Conservation (phyloP, 805 yeast genomes). For the Huiozyma sinensis region DNA sequence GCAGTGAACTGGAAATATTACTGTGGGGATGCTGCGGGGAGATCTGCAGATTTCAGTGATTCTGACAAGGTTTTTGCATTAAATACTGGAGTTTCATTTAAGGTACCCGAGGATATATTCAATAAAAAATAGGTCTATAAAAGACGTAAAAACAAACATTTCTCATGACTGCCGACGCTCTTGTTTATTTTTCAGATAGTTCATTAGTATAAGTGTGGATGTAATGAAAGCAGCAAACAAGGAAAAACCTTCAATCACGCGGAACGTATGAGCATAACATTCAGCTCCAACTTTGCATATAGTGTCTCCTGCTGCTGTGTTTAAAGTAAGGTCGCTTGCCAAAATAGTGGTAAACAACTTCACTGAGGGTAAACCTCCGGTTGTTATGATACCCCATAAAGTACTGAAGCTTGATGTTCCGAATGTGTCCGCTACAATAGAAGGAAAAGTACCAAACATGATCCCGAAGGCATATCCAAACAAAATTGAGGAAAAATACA, state of each 20-base stretch:
- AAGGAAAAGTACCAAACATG: conserved; percentile 66
- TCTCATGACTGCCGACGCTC: too few species aligned
- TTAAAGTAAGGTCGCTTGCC: conserved; percentile 42
- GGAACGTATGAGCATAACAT: conserved; percentile 40
- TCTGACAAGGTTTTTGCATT: conserved; percentile 65
- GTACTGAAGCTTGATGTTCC: conserved; percentile 62
- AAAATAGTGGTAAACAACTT: conserved; percentile 44
- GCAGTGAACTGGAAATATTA: conserved; percentile 26
- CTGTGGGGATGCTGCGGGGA: conserved; percentile 97
- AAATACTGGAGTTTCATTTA: conserved; percentile 41
- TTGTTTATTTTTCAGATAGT: too few species aligned
- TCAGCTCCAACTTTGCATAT: conserved; percentile 34
- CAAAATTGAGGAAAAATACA: conserved; percentile 41
- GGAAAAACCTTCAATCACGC: conserved; percentile 2
- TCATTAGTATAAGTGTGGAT: neutral
- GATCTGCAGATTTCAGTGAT: conserved; percentile 67
- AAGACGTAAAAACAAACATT: neutral
- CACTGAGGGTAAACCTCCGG: conserved; percentile 54
- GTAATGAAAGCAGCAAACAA: neutral
- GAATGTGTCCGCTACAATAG: conserved; percentile 61
- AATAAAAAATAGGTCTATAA: neutral
- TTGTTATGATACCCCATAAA: conserved; percentile 64
- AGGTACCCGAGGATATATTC: conserved; percentile 64
- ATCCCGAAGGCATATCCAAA: conserved; percentile 63
- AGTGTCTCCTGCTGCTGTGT: conserved; percentile 32